Base-by-base conservation (phyloP, 2,329 filamentous ascomycete species). In the Tolypocladium tundrense region DNA sequence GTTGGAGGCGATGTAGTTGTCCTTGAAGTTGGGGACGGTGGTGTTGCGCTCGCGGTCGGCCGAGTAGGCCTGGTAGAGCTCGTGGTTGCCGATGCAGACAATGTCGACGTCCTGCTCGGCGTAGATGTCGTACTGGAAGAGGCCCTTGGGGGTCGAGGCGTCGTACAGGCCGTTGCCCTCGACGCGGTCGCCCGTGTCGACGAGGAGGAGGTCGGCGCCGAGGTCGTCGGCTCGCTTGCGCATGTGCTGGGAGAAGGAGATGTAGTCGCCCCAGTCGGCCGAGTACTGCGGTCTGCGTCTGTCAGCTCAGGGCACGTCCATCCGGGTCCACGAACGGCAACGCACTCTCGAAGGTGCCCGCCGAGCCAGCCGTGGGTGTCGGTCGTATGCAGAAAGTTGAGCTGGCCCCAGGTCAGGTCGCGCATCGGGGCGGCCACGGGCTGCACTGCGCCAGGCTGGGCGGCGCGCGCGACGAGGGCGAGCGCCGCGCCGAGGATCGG, bases 351-450 rank as follows among this genome's bases (percentile, higher is more conserved):
- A 6, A 97, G 75, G 77, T 99, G 94, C 1, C 94, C 94, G 11
- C 85, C 91, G 69, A 95, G 87, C 94, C 94, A 99, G 66, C 94
- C 93, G 74, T 97, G 94, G 5, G 90, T 94, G 70, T 97, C 89
- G 45, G 94, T 97, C 0, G 94, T 97, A 69, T 96, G 92, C n/a
- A 99, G 75, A 72, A 96, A 95, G 78, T 97, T 97, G 68, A 97
- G 81, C 70, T 96, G 88, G n/a, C 89, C 92, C 90, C 92, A 97
- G 66, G 85, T 82, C 57, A 99, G 79, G 64, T 91, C 82, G 67
- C 93, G 87, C 73, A 97, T 83, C 52, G 91, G 92, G 57, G 88
- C 91, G 58, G 85, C 81, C 60, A 93, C 81, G 9, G 94, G 90
- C 45, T 82, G 74, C n/a, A 86, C 86, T 56, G 93, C 90, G 58